Conservation (phyloP, 202 grass and related monocot genomes). For the Sporobolus alterniflorus region DNA sequence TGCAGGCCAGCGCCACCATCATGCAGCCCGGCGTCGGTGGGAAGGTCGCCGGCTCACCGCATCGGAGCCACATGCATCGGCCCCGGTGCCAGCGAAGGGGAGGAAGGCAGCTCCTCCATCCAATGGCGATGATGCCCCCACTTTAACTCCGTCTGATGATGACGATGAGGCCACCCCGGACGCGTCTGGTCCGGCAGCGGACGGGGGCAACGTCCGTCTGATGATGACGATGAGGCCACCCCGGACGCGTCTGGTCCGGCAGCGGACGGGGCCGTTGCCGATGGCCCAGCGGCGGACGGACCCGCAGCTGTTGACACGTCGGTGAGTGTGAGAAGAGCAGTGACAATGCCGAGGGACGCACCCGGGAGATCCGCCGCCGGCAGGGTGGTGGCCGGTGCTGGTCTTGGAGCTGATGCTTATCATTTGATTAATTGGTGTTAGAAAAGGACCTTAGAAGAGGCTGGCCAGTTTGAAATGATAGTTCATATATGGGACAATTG, state of each 20-base stretch:
- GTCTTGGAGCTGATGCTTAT: slow-evolving; percentile 26
- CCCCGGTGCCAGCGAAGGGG: slow-evolving; percentile 13
- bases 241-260: slow-evolving; percentile 12
- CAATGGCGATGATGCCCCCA: neutral
- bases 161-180: slow-evolving; percentile 15
- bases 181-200: too few relatives aligned
- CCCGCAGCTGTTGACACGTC: slow-evolving; percentile 29
- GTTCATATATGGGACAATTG: too few relatives aligned
- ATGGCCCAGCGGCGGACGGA: slow-evolving; percentile 22
- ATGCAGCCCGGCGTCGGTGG: slow-evolving; percentile 53
- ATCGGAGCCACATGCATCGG: slow-evolving; percentile 1
- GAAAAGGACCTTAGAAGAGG: too few relatives aligned
- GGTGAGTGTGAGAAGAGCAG: neutral
- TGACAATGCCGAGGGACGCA: slow-evolving; percentile 29
- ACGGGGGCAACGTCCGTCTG: too few relatives aligned
- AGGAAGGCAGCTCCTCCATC: neutral
- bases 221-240: slow-evolving; percentile 2
- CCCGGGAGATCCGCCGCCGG: slow-evolving; percentile 27
- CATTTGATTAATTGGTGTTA: neutral
- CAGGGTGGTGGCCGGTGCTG: neutral
- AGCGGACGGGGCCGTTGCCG: neutral
- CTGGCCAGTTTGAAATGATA: too few relatives aligned
- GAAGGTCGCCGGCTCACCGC: neutral
- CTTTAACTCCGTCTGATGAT: slow-evolving; percentile 15
- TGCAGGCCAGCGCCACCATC: slow-evolving; percentile 68